Conservation (phyloP, 2,329 filamentous ascomycete species). For the Amphichorda felina region DNA sequence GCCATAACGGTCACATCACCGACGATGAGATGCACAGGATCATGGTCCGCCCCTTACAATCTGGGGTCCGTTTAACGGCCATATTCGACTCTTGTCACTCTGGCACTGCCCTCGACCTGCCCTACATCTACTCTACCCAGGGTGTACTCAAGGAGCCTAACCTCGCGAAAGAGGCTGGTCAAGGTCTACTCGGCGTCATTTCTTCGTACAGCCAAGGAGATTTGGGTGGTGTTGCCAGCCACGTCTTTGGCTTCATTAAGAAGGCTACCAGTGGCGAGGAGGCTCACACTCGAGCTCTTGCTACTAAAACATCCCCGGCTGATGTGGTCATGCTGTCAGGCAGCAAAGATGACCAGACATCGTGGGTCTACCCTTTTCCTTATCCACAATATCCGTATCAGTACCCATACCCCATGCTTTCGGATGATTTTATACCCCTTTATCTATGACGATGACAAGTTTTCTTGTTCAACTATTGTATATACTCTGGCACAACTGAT, state of each 20-base stretch:
- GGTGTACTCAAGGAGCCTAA: slow-evolving; percentile 59
- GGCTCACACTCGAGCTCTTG: slow-evolving; percentile 66
- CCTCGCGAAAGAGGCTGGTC: slow-evolving; percentile 54
- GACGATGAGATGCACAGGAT: slow-evolving; percentile 75
- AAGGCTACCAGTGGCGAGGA: slow-evolving; percentile 74
- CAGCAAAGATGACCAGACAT: slow-evolving; percentile 92
- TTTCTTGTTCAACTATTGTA: neutral
- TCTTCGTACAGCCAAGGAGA: slow-evolving; percentile 58
- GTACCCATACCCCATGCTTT: too few species aligned
- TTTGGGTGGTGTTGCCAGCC: slow-evolving; percentile 68
- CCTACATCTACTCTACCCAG: slow-evolving; percentile 59
- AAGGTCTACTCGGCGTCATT: slow-evolving; percentile 48
- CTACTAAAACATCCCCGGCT: slow-evolving; percentile 87
- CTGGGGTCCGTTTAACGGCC: slow-evolving; percentile 46
- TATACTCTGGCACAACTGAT: neutral
- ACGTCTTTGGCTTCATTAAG: slow-evolving; percentile 76
- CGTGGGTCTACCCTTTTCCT: slow-evolving; percentile 40
- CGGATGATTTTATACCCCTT: too few species aligned
- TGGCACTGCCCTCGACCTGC: slow-evolving; percentile 52
- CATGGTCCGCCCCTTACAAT: slow-evolving; percentile 46
- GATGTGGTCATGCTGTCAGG: slow-evolving; percentile 98
- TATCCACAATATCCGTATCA: neutral
- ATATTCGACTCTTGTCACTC: slow-evolving; percentile 59
- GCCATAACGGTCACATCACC: slow-evolving; percentile 67
- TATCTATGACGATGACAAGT: too few species aligned